Conservation (phyloP, 495 filamentous ascomycete genomes). For the Amniculicola lignicola region DNA sequence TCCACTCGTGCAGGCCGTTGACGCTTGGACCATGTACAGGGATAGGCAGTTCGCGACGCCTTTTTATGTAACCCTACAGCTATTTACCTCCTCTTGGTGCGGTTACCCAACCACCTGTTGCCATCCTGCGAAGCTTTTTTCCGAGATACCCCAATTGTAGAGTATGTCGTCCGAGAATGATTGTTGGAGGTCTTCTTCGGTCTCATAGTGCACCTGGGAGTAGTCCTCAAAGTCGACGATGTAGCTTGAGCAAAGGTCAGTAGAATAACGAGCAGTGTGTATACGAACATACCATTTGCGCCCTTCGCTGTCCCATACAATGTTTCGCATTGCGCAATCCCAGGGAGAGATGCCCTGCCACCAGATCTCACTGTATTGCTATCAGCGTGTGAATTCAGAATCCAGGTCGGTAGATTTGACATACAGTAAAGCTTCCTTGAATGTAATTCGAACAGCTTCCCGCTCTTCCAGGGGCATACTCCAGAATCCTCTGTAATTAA, state of each 20-base stretch:
- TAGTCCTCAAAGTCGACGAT: conserved; percentile 11
- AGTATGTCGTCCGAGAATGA: no score
- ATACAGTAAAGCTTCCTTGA: conserved; percentile 9
- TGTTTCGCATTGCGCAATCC: background rate
- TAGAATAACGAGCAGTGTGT: background rate
- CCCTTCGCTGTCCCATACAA: background rate
- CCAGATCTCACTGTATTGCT: background rate
- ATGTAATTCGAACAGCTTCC: background rate
- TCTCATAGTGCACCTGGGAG: background rate
- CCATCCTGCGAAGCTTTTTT: background rate
- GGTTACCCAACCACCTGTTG: background rate
- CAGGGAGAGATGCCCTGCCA: background rate
- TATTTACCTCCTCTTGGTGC: background rate
- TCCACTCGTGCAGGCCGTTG: background rate
- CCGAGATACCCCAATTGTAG: no score
- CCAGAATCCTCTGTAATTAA: background rate
- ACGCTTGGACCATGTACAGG: conserved; percentile 6
- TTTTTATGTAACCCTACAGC: background rate
- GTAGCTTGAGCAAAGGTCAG: conserved; percentile 1
- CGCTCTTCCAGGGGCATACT: background rate
- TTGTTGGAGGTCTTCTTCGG: background rate
- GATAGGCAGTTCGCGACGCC: background rate
- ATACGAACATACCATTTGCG: conserved; percentile 6
- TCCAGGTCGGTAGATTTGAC: background rate
- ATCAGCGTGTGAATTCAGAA: background rate